Evolutionary conservation across 1,284 basidiomycete genomes (phyloP).

Genomic region (Mycosarcoma mackinlayi): DNA sequence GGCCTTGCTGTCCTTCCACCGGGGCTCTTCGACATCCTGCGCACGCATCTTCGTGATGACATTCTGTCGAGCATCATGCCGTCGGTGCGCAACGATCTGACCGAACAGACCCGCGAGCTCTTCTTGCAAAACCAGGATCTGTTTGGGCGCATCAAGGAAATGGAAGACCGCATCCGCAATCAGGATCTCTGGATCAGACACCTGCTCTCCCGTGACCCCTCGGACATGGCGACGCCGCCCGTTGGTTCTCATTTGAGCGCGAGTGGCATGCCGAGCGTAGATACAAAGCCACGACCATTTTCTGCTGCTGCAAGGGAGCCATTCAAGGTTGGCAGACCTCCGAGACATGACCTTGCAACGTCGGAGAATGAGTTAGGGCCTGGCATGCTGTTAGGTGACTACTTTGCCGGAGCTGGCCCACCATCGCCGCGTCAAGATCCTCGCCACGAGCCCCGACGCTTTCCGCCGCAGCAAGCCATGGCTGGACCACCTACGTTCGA

Average conservation of each 20-base stretch:
- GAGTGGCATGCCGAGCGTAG: constrained; percentile 11
- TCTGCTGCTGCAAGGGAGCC: constrained; percentile 12
- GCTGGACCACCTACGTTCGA: constrained; percentile 16
- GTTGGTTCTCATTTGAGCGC: constrained; percentile 17
- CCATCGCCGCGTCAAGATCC: constrained; percentile 25
- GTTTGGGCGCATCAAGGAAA: constrained; percentile 39
- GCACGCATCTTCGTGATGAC: constrained; percentile 46
- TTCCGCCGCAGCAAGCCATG: constrained; percentile 9
- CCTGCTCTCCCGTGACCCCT: constrained; percentile 32
- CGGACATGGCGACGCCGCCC: constrained; percentile 20
- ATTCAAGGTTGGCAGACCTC: constrained; percentile 3
- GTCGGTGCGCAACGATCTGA: constrained; percentile 42
- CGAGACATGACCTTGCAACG: constrained; percentile 11
- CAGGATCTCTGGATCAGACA: constrained; percentile 49
- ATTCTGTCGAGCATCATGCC: constrained; percentile 50
- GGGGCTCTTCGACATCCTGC: constrained; percentile 47
- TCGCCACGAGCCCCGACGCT: constrained; percentile 18
- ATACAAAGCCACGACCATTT: constrained; percentile 11
- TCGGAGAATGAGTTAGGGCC: constrained; percentile 13
- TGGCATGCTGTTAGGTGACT: constrained; percentile 5
- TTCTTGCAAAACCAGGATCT: constrained; percentile 49
- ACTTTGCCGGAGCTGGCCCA: constrained; percentile 17
- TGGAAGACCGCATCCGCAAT: constrained; percentile 46
- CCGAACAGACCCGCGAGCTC: constrained; percentile 49
- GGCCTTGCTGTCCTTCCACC: constrained; percentile 49